These are phyloP conservation scores for Hemileia vastatrix DNA, from an alignment of 1,284 basidiomycete genomes.

Conservation along the genomic window DNA sequence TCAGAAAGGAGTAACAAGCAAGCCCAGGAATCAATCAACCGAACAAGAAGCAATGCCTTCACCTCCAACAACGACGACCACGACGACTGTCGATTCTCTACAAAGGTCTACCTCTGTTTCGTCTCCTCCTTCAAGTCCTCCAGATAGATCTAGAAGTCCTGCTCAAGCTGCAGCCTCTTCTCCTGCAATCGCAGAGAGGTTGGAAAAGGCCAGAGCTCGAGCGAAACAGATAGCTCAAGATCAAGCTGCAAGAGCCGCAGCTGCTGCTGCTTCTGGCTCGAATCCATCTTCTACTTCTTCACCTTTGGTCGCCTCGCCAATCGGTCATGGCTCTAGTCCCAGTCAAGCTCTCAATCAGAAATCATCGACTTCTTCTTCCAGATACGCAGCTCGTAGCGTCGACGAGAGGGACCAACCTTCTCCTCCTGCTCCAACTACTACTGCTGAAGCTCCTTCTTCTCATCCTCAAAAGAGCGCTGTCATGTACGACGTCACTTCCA, in stretches of 20 bases:
- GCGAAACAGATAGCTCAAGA: slow-evolving; percentile 16
- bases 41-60: background rate
- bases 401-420: background rate
- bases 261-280: background rate
- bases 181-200: slow-evolving; percentile 2
- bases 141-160: background rate
- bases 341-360: background rate
- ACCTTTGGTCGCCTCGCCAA: background rate
- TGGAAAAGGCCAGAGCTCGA: slow-evolving; percentile 23
- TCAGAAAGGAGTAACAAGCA: background rate
- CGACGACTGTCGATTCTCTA: background rate
- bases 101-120: background rate
- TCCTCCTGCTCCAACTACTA: background rate
- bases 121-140: background rate
- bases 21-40: background rate
- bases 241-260: background rate
- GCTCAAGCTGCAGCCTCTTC: background rate
- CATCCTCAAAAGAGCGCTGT: slow-evolving; percentile 25
- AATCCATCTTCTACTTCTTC: background rate
- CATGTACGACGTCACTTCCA: slow-evolving; percentile 38
- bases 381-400: background rate
- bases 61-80: background rate
- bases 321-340: background rate
- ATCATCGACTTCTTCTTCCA: background rate
- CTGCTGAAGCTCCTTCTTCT: background rate